phyloP scores from a whole-genome alignment of 805 yeast genomes.

The Helenozyma rhizophorensis region DNA sequence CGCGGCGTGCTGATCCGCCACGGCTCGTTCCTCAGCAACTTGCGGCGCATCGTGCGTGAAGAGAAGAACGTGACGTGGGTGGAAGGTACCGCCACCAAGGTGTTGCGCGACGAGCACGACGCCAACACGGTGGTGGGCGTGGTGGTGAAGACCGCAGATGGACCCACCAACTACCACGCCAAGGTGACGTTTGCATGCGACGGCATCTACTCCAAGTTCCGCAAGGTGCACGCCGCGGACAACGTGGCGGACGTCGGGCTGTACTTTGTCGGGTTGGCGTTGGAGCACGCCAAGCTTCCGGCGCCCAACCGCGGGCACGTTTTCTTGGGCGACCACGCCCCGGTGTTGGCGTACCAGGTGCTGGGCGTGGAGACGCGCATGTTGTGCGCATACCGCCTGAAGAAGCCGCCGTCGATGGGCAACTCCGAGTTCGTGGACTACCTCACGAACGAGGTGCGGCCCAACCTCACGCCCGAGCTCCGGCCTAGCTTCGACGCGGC shows the following conservation, averaged over 20 bases:
- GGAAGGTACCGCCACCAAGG: slow-evolving; percentile 77
- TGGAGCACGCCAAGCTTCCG: slow-evolving; percentile 74
- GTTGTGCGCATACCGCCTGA: slow-evolving; percentile 77
- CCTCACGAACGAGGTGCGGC: slow-evolving; percentile 56
- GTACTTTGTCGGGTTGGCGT: slow-evolving; percentile 80
- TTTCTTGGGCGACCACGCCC: slow-evolving; percentile 79
- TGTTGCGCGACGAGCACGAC: slow-evolving; percentile 51
- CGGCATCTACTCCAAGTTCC: slow-evolving; percentile 90
- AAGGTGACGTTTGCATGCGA: slow-evolving; percentile 78
- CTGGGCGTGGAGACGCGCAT: slow-evolving; percentile 80
- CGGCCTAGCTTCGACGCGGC: slow-evolving; percentile 70
- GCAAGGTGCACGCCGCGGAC: slow-evolving; percentile 62
- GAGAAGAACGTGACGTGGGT: slow-evolving; percentile 74
- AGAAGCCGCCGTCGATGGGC: slow-evolving; percentile 63
- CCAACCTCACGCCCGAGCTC: slow-evolving; percentile 60
- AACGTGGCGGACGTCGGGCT: slow-evolving; percentile 69
- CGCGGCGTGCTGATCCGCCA: slow-evolving; percentile 90
- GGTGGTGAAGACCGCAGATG: slow-evolving; percentile 46
- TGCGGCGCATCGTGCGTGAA: slow-evolving; percentile 61
- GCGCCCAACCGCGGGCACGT: slow-evolving; percentile 82
- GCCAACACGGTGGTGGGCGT: slow-evolving; percentile 67
- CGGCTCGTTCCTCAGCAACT: slow-evolving; percentile 77
- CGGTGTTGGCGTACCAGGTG: slow-evolving; percentile 84
- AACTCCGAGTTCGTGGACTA: slow-evolving; percentile 57
- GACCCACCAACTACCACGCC: slow-evolving; percentile 39